Base-by-base conservation (phyloP, 306 rosid genomes). In the Dryas alaskensis region DNA sequence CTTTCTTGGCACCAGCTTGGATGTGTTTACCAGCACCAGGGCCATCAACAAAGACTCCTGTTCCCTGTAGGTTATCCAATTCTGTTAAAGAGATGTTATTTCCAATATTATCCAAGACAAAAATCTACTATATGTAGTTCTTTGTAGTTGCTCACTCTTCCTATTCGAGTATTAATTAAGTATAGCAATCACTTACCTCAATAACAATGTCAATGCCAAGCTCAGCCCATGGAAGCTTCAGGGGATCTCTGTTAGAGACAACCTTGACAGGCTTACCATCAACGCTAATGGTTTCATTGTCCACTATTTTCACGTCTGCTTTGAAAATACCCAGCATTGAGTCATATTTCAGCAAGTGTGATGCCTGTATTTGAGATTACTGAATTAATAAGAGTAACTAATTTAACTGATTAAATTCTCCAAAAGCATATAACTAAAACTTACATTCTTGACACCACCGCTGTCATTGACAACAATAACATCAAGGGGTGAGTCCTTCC, bases 1-100 rank as follows among this genome's bases (percentile, higher is more conserved):
- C 98, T 86, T 95, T 95, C 92, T 92, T 90, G 37, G 99, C 99
- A 73, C 99, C 99, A 6, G 99, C 99, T 86, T 92, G 98, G 79
- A 95, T 87, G 86, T 95, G 99, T 78, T 95, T 95, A 0, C 98
- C 99, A 2, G 99, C 99, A 0, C 99, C 99, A 51, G 99, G 98
- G 59, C 98, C 98, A 75, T 95, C 99, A 75, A 95, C 99, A 76
- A 95, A 95, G 65, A 95, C 99, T 74, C 99, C 99, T 7, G 99
- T 95, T 76, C 99, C 99, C 99, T 93, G 92, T 77, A 63, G 63
- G 1, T 54, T 60, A 50, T 44, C 43, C 73, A 70, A 68, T 79
- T 60, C 10, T 50, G 64, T 59, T 69, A 62, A 27, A 13, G 42
- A 53, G 50, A 49, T 52, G 5, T 17, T 69, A 43, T 43, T 19